A percentile compares a stretch with the other conserved stretches of the same genome.
Evolutionary conservation across 2,329 filamentous ascomycete species (phyloP).

Genomic region (Xenoacremonium recifei): DNA sequence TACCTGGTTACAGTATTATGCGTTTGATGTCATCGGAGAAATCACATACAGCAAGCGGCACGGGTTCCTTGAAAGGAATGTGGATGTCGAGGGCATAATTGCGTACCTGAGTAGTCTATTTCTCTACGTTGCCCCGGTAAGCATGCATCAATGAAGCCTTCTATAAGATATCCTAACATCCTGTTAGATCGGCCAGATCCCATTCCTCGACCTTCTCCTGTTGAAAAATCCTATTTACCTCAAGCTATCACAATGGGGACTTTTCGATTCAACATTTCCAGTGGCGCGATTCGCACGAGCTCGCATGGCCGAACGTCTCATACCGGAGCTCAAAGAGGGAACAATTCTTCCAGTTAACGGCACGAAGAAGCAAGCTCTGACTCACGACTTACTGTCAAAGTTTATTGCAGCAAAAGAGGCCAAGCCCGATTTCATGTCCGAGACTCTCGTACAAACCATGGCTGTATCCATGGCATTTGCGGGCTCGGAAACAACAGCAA

Average conservation of each 20-base stretch:
- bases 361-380: slow-evolving; percentile 35
- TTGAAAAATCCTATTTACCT: slow-evolving; percentile 73
- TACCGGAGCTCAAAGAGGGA: too few species aligned
- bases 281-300: too few species aligned
- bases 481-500: slow-evolving; percentile 76
- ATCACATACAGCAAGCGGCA: slow-evolving; percentile 72
- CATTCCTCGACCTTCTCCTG: slow-evolving; percentile 64
- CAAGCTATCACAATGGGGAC: too few species aligned
- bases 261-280: too few species aligned
- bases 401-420: slow-evolving; percentile 68
- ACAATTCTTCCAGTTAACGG: too few species aligned
- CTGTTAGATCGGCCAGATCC: slow-evolving; percentile 73
- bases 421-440: slow-evolving; percentile 67
- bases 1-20: slow-evolving; percentile 74
- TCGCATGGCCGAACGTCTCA: slow-evolving; percentile 60
- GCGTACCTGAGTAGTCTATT: slow-evolving; percentile 61
- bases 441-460: slow-evolving; percentile 66
- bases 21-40: slow-evolving; percentile 77
- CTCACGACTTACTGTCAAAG: slow-evolving; percentile 38
- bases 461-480: slow-evolving; percentile 69
- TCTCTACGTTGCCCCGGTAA: slow-evolving; percentile 65
- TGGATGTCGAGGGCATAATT: slow-evolving; percentile 73
- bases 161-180: neutral
- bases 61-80: slow-evolving; percentile 70
- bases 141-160: neutral